These are phyloP conservation scores for Penicillium aurantiogriseum DNA, from an alignment of 2,329 filamentous ascomycete species.

Conservation along the genomic window DNA sequence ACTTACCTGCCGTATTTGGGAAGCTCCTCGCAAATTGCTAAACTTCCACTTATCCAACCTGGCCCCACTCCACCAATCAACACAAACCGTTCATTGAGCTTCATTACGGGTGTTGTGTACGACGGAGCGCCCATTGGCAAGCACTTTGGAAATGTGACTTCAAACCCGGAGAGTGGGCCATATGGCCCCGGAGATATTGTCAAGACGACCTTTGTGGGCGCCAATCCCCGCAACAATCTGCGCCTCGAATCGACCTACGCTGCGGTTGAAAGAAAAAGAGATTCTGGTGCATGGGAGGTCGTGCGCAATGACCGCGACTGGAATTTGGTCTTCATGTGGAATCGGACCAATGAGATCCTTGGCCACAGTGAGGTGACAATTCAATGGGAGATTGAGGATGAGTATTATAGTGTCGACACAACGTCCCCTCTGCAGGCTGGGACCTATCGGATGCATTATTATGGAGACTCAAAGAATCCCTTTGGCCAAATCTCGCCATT, in stretches of 20 bases:
- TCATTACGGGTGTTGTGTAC: constrained; percentile 75
- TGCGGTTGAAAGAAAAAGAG: constrained; percentile 65
- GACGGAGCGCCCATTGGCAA: constrained; percentile 67
- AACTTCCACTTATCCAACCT: constrained; percentile 42
- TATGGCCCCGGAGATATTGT: constrained; percentile 64
- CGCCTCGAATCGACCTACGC: constrained; percentile 74
- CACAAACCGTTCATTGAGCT: constrained; percentile 69
- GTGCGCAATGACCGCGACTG: constrained; percentile 77
- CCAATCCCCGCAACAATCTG: constrained; percentile 87
- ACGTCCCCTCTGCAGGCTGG: constrained; percentile 49
- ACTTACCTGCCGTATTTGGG: constrained; percentile 66
- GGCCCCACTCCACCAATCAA: constrained; percentile 76
- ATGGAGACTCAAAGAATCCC: constrained; percentile 73
- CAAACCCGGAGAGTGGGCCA: constrained; percentile 49
- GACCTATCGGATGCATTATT: constrained; percentile 77
- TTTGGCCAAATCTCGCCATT: constrained; percentile 64
- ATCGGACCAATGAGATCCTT: constrained; percentile 64
- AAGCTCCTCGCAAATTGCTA: constrained; percentile 42
- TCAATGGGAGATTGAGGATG: constrained; percentile 72
- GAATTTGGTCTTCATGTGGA: constrained; percentile 79
- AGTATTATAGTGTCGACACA: constrained; percentile 45
- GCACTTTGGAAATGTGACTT: constrained; percentile 66
- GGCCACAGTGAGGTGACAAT: constrained; percentile 77
- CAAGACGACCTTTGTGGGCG: constrained; percentile 72
- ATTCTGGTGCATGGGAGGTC: constrained; percentile 57